Evolutionary conservation across 1,284 basidiomycete genomes (phyloP).

Genomic region (Leccinum pallidistipes): DNA sequence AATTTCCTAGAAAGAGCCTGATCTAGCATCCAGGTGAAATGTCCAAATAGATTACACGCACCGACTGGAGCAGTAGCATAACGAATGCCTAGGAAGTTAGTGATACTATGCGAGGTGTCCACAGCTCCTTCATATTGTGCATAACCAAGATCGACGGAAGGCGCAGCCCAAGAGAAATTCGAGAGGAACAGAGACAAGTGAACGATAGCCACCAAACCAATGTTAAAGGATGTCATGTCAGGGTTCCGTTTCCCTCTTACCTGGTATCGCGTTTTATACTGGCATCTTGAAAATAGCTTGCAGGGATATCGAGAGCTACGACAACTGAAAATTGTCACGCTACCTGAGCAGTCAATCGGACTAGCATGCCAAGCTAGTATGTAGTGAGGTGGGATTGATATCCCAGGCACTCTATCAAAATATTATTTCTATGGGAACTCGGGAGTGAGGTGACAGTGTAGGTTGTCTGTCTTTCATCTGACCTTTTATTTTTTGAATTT

Average conservation of each 20-base stretch:
- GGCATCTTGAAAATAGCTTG: neutral
- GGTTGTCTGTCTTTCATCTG: neutral
- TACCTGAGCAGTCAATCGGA: neutral
- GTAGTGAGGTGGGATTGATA: neutral
- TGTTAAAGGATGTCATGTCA: constrained; percentile 1
- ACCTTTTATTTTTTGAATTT: neutral
- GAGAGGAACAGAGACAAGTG: constrained; percentile 1
- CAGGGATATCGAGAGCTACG: neutral
- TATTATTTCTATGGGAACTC: neutral
- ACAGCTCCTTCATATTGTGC: constrained; percentile 34
- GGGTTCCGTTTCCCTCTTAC: neutral
- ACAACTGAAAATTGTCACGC: neutral
- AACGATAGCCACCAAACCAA: neutral
- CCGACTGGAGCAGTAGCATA: constrained; percentile 37
- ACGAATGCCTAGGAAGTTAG: constrained; percentile 35
- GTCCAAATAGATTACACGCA: constrained; percentile 4
- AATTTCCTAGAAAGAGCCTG: constrained; percentile 18
- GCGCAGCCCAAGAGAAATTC: neutral
- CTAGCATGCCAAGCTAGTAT: neutral
- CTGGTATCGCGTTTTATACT: neutral
- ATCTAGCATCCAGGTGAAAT: neutral
- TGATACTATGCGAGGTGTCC: constrained; percentile 20
- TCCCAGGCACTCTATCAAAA: neutral
- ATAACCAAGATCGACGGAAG: constrained; percentile 29
- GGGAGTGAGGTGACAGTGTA: neutral